These are phyloP conservation scores for Suhomyces guaymorum DNA, from an alignment of 1,139 yeast species.

Conservation along the genomic window DNA sequence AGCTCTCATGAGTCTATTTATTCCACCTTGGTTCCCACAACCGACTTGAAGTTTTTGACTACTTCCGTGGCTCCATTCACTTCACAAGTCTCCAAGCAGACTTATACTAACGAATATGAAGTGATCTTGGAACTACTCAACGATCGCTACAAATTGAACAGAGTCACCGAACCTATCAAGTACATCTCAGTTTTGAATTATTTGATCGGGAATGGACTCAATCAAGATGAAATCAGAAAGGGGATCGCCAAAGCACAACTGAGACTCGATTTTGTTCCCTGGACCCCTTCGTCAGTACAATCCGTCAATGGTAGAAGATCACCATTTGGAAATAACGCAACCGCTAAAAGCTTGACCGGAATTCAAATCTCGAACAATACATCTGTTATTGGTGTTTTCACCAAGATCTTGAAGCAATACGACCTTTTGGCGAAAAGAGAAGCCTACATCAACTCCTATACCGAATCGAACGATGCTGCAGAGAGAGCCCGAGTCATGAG, in stretches of 20 bases:
- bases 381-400: constrained; percentile 63
- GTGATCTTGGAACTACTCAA: constrained; percentile 79
- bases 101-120: constrained; percentile 78
- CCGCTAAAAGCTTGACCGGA: constrained; percentile 54
- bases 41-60: constrained; percentile 82
- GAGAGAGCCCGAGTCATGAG: constrained; percentile 55
- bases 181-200: constrained; percentile 76
- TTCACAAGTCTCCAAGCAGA: constrained; percentile 43
- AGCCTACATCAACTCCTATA: constrained; percentile 83
- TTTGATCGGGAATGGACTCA: constrained; percentile 64
- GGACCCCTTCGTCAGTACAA: constrained; percentile 82
- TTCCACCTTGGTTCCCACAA: constrained; percentile 83
- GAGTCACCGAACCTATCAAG: constrained; percentile 42
- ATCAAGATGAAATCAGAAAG: constrained; percentile 76
- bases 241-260: constrained; percentile 78
- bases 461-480: constrained; percentile 49
- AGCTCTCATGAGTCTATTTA: constrained; percentile 81
- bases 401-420: constrained; percentile 70
- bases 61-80: constrained; percentile 90
- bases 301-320: constrained; percentile 77
- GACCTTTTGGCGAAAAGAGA: constrained; percentile 76
- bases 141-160: constrained; percentile 76
- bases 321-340: constrained; percentile 41
- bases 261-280: constrained; percentile 78
- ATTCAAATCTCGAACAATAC: constrained; percentile 80